Percentiles rank a stretch among this genome's conserved stretches.
These are phyloP conservation scores for Dothideomycetes sp. DNA, from an alignment of 2,329 filamentous ascomycete genomes.

Conservation along the genomic window DNA sequence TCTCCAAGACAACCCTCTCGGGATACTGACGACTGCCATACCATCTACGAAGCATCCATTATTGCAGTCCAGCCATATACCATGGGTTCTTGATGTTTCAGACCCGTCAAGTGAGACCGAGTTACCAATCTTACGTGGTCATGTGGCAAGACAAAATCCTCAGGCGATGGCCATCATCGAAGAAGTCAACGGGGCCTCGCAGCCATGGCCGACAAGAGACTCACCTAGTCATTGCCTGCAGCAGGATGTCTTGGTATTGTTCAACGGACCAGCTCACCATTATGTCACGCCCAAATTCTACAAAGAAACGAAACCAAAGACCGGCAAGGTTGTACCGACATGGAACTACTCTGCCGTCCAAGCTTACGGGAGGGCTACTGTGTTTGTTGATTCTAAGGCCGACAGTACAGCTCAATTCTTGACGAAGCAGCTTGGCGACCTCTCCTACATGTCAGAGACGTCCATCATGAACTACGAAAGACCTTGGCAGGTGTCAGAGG, in stretches of 20 bases:
- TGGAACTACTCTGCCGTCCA: conserved; percentile 61
- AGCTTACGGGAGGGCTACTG: conserved; percentile 46
- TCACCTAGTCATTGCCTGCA: conserved; percentile 19
- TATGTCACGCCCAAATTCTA: conserved; percentile 63
- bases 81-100: conserved; percentile 47
- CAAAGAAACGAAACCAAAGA: conserved; percentile 50
- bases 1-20: conserved; percentile 50
- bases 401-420: conserved; percentile 39
- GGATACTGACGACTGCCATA: conserved; percentile 53
- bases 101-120: no score
- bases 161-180: conserved; percentile 52
- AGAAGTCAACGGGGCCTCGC: conserved; percentile 14
- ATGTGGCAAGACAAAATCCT: conserved; percentile 52
- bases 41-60: conserved; percentile 35
- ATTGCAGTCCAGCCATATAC: conserved; percentile 51
- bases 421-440: conserved; percentile 39
- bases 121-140: conserved; percentile 44
- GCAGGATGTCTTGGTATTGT: conserved; percentile 51
- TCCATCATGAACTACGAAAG: conserved; percentile 44
- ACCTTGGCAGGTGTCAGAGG: conserved; percentile 47
- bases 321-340: conserved; percentile 57
- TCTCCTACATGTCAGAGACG: conserved; percentile 41
- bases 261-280: conserved; percentile 47
- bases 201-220: no score
- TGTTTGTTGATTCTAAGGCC: conserved; percentile 41